Percentiles rank a stretch among this genome's conserved stretches.
These are phyloP conservation scores for Penicillium herquei DNA, from an alignment of 495 filamentous ascomycete species.

Conservation along the genomic window DNA sequence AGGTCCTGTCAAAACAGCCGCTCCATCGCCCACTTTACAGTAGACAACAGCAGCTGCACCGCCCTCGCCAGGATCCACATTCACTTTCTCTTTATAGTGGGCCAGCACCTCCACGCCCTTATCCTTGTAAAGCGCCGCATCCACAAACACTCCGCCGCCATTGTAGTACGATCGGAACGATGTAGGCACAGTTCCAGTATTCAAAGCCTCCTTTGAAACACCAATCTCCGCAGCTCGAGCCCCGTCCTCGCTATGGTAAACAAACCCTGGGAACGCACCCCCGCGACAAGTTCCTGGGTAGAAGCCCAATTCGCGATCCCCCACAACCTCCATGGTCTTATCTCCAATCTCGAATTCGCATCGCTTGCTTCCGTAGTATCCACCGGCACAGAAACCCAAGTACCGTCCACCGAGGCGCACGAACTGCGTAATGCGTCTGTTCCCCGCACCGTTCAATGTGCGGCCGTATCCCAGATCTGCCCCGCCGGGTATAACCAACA, in stretches of 20 bases:
- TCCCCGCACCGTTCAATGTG: slow-evolving; percentile 83
- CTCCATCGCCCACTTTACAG: slow-evolving; percentile 82
- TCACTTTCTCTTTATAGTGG: slow-evolving; percentile 71
- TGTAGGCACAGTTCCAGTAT: slow-evolving; percentile 53
- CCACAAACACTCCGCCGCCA: slow-evolving; percentile 92
- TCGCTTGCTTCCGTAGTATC: slow-evolving; percentile 76
- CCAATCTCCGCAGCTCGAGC: slow-evolving; percentile 69
- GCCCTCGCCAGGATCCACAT: slow-evolving; percentile 70
- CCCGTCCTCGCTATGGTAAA: slow-evolving; percentile 86
- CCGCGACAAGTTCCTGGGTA: slow-evolving; percentile 86
- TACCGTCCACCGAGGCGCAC: slow-evolving; percentile 83
- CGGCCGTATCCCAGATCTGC: slow-evolving; percentile 91
- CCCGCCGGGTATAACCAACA: slow-evolving; percentile 92
- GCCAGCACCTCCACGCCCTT: slow-evolving; percentile 78
- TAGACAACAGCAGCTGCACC: slow-evolving; percentile 78
- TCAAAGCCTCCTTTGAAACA: slow-evolving; percentile 61
- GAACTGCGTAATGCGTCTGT: slow-evolving; percentile 76
- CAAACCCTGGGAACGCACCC: slow-evolving; percentile 84
- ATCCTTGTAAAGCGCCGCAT: slow-evolving; percentile 61
- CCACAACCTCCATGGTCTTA: slow-evolving; percentile 78
- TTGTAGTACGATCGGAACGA: slow-evolving; percentile 85
- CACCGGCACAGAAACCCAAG: slow-evolving; percentile 91
- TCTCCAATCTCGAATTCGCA: slow-evolving; percentile 94
- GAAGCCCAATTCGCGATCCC: slow-evolving; percentile 81
- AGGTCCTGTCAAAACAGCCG: slow-evolving; percentile 77